Conservation (phyloP, 805 yeast species). For the Wickerhamiella cacticola region DNA sequence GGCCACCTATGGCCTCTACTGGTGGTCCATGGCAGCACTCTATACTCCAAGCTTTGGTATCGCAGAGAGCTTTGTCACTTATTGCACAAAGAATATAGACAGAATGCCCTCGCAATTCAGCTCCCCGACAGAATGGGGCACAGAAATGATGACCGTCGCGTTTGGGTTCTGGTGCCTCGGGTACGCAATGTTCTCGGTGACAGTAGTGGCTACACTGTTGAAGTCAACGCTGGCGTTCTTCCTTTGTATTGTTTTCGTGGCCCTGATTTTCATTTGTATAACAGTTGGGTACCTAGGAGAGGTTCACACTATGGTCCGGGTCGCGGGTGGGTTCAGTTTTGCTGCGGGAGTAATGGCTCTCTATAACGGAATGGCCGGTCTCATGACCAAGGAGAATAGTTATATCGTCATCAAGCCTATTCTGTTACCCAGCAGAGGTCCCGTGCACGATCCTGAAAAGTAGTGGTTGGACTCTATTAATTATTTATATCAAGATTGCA, state of each 20-base stretch:
- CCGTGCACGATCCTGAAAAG: background rate
- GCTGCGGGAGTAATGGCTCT: conserved; percentile 45
- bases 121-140: conserved; percentile 24
- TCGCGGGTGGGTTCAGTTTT: conserved; percentile 54
- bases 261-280: conserved; percentile 43
- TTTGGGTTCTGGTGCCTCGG: conserved; percentile 30
- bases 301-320: conserved; percentile 32
- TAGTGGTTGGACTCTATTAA: background rate
- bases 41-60: conserved; percentile 42
- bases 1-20: conserved; percentile 43
- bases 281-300: conserved; percentile 41
- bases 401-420: conserved; percentile 42
- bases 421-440: conserved; percentile 32
- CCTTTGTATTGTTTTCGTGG: conserved; percentile 40
- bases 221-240: conserved; percentile 57
- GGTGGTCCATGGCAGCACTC: conserved; percentile 54
- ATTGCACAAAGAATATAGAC: background rate
- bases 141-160: conserved; percentile 26
- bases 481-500: background rate
- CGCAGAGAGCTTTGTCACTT: conserved; percentile 12
- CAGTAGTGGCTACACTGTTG: conserved; percentile 49
- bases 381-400: conserved; percentile 46
- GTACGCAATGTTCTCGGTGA: conserved; percentile 49
- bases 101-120: conserved; percentile 2
- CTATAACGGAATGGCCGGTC: conserved; percentile 54